Percentiles rank a stretch among this genome's conserved stretches.
phyloP scores from a whole-genome alignment of 768 basidiomycete genomes.

The Auricularia sp. region DNA sequence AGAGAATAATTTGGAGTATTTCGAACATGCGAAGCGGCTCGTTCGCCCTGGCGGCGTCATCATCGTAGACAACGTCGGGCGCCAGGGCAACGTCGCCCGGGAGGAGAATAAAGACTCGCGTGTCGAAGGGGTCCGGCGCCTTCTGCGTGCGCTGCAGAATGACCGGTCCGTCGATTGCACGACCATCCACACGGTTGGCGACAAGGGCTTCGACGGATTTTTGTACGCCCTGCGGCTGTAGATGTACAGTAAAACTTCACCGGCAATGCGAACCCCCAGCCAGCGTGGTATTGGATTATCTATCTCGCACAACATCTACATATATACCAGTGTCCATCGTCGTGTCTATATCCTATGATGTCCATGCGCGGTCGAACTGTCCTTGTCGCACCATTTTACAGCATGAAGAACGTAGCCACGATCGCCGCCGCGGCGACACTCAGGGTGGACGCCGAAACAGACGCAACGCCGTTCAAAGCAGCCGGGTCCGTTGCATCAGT shows the following conservation, averaged over 20 bases:
- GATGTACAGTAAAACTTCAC: not conserved
- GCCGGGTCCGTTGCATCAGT: constrained; percentile 13
- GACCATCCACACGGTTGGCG: constrained; percentile 39
- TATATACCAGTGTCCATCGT: not conserved
- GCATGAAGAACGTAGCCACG: constrained; percentile 30
- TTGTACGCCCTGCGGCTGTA: constrained; percentile 30
- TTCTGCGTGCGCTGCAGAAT: constrained; percentile 37
- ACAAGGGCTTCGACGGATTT: constrained; percentile 47
- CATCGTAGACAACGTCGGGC: constrained; percentile 55
- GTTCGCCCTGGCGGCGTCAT: constrained; percentile 52
- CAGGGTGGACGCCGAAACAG: constrained; percentile 38
- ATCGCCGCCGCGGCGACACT: constrained; percentile 42
- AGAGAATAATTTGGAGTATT: constrained; percentile 42
- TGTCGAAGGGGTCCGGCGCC: constrained; percentile 37
- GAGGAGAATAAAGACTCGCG: constrained; percentile 23
- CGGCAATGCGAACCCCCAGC: too few species aligned
- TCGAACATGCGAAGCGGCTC: constrained; percentile 50
- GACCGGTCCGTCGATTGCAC: constrained; percentile 44
- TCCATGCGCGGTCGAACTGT: too few species aligned
- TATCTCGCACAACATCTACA: not conserved
- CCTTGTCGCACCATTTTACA: constrained; percentile 24
- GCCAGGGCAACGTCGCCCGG: constrained; percentile 38
- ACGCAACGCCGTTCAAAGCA: constrained; percentile 34
- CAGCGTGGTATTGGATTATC: too few species aligned
- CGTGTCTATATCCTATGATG: too few species aligned